Base-by-base conservation (phyloP, 139 green algal genomes). In the Chlamydomonas sphaeroides region DNA sequence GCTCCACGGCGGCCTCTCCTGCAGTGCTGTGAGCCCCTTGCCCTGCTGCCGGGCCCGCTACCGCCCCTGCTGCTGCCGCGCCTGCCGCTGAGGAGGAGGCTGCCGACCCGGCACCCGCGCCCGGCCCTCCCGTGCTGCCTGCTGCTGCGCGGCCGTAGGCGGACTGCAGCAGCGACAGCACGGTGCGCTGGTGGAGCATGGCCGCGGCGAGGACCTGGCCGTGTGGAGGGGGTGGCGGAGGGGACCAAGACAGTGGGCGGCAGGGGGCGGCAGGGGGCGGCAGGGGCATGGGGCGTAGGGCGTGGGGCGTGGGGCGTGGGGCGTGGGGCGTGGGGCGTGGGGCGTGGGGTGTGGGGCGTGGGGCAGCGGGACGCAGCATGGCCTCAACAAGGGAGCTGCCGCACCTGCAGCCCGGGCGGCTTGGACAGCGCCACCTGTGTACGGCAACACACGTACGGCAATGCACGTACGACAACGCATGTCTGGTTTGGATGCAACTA, bases 371-470 rank as follows among this genome's bases (percentile, higher is more conserved):
- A n/a, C n/a, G n/a, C n/a, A n/a, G n/a, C n/a, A n/a, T n/a, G n/a
- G n/a, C n/a, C n/a, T n/a, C n/a, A n/a, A n/a, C n/a, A n/a, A n/a
- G n/a, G n/a, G n/a, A n/a, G n/a, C n/a, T n/a, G n/a, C n/a, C n/a
- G 49, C 66, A 85, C 88, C 75, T 90, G 86, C 65, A 92, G 76
- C 0, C 87, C 85, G 11, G 87, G 66, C 18, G 88, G 88, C 66
- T 92, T 92, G 88, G 76, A 57, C 11, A 92, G 53, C 5, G 76
- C 86, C 57, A 91, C 76, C 81, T 89, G 69, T 3, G n/a, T n/a
- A n/a, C n/a, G n/a, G n/a, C n/a, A n/a, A n/a, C n/a, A n/a, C n/a
- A n/a, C n/a, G n/a, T n/a, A n/a, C n/a, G n/a, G n/a, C n/a, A n/a
- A n/a, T n/a, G n/a, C n/a, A n/a, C n/a, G n/a, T n/a, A n/a, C n/a